phyloP scores from a whole-genome alignment of 2,329 filamentous ascomycete genomes.

The Pseudogymnoascus sp. region DNA sequence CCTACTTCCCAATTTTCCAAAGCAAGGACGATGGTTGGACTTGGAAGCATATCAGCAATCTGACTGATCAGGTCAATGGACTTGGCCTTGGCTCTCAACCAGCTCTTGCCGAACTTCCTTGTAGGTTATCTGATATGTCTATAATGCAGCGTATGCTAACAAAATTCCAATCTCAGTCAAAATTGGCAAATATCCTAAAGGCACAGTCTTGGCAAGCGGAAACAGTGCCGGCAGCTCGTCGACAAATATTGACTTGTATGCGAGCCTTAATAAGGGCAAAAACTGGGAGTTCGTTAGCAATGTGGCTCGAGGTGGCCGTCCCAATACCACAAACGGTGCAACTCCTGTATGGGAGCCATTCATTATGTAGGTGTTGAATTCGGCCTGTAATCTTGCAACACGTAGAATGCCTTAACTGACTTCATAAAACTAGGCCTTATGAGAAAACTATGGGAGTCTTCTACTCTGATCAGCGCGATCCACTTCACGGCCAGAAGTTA shows the following conservation, averaged over 20 bases:
- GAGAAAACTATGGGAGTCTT: not conserved
- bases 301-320: constrained; percentile 52
- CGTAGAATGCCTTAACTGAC: not conserved
- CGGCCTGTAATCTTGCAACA: not conserved
- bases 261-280: constrained; percentile 47
- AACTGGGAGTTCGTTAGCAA: constrained; percentile 62
- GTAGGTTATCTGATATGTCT: not conserved
- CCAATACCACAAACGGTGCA: constrained; percentile 50
- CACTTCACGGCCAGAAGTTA: no score
- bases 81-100: constrained; percentile 64
- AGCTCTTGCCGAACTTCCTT: constrained; percentile 54
- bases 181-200: constrained; percentile 50
- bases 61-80: constrained; percentile 55
- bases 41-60: constrained; percentile 57
- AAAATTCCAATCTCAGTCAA: constrained; percentile 24
- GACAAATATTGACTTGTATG: constrained; percentile 64
- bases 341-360: constrained; percentile 70
- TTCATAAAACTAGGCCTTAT: not conserved
- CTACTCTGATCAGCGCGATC: no score
- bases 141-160: not conserved
- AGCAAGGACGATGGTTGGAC: constrained; percentile 47
- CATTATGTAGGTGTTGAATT: constrained; percentile 35
- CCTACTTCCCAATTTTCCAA: constrained; percentile 45
- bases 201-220: constrained; percentile 52
- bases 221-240: constrained; percentile 26